Conservation (phyloP, 2,329 filamentous ascomycete genomes). For the Aspergillus sp. region DNA sequence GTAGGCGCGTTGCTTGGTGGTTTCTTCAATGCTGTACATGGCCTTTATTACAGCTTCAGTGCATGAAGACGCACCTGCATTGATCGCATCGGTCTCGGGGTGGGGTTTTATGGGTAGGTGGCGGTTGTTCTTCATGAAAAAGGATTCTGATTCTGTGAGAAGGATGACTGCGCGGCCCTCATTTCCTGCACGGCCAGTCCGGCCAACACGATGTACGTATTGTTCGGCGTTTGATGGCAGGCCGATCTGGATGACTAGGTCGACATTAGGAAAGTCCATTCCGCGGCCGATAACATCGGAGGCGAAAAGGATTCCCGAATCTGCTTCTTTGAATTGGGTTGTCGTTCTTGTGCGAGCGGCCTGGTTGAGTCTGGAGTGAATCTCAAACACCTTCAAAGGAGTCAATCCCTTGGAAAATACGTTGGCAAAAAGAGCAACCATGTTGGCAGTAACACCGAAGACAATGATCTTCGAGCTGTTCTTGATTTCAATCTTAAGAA, state of each 20-base stretch:
- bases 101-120: slow-evolving; percentile 53
- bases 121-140: slow-evolving; percentile 51
- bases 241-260: slow-evolving; percentile 50
- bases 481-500: slow-evolving; percentile 47
- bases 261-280: slow-evolving; percentile 54
- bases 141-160: slow-evolving; percentile 53
- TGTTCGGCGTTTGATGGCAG: slow-evolving; percentile 53
- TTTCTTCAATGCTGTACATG: slow-evolving; percentile 31
- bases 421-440: slow-evolving; percentile 57
- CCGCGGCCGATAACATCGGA: slow-evolving; percentile 49
- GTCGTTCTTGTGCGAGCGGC: slow-evolving; percentile 61
- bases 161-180: slow-evolving; percentile 56
- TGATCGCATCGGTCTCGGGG: slow-evolving; percentile 41
- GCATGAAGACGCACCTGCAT: slow-evolving; percentile 32
- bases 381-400: slow-evolving; percentile 52
- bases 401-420: slow-evolving; percentile 49
- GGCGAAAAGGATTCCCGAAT: slow-evolving; percentile 52
- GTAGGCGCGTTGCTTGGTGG: slow-evolving; percentile 37
- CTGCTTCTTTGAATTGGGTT: slow-evolving; percentile 33
- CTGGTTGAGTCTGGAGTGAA: slow-evolving; percentile 78
- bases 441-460: slow-evolving; percentile 76
- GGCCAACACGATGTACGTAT: slow-evolving; percentile 53
- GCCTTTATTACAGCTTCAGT: slow-evolving; percentile 28
- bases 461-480: slow-evolving; percentile 78
- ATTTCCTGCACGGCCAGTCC: slow-evolving; percentile 62